phyloP scores from a whole-genome alignment of 2,329 filamentous ascomycete genomes.

The Truncatella angustata region DNA sequence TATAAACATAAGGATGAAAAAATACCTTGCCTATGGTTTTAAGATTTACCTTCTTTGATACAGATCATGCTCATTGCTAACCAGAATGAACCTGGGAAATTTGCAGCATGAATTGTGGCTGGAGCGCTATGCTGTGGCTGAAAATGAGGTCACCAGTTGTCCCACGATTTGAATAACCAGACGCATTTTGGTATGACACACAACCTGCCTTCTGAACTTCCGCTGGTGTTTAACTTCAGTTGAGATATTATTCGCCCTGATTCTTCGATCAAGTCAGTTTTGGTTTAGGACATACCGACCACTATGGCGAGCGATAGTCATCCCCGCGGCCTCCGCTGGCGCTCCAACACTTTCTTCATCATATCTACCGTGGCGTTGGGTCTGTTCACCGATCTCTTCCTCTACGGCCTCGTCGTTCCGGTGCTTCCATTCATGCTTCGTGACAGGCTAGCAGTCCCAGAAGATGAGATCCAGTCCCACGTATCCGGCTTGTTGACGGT shows the following conservation, averaged over 20 bases:
- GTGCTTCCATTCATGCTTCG: slow-evolving; percentile 57
- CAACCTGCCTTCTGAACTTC: too few relatives aligned
- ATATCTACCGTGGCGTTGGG: slow-evolving; percentile 53
- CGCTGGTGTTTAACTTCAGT: too few relatives aligned
- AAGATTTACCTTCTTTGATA: too few relatives aligned
- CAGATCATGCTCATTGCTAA: too few relatives aligned
- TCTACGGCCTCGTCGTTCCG: slow-evolving; percentile 58
- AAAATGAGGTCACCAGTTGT: slow-evolving; percentile 4
- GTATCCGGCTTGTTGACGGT: slow-evolving; percentile 52
- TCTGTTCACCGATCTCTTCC: slow-evolving; percentile 57
- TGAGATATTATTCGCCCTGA: too few relatives aligned
- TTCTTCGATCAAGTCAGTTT: too few relatives aligned
- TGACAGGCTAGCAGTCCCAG: slow-evolving; percentile 46
- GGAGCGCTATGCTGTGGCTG: background rate
- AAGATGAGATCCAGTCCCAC: slow-evolving; percentile 47
- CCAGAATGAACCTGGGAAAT: too few relatives aligned
- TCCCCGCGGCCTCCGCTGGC: slow-evolving; percentile 36
- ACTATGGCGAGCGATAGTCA: background rate
- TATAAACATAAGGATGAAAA: too few relatives aligned
- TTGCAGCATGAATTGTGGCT: background rate
- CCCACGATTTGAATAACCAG: background rate
- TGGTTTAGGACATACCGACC: too few relatives aligned
- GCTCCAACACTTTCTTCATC: slow-evolving; percentile 60
- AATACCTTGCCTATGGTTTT: too few relatives aligned
- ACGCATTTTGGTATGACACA: too few relatives aligned